Evolutionary conservation across 192 early-diverging fungal genomes (phyloP).

Genomic region (Podila epicladia): DNA sequence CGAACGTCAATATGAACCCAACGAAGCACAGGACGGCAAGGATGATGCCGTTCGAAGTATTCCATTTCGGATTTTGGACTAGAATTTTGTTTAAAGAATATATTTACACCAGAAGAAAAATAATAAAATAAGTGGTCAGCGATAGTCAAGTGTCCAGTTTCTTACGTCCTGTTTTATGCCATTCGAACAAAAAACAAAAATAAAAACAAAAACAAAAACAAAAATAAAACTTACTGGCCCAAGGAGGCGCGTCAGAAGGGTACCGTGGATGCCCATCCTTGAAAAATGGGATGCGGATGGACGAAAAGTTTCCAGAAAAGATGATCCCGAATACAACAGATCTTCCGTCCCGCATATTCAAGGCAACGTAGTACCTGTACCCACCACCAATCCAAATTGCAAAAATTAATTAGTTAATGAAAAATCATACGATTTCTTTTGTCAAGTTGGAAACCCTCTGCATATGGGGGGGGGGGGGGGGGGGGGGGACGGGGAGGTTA

Average conservation of each 20-base stretch:
- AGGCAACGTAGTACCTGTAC: constrained; percentile 2
- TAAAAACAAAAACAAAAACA: too few species aligned
- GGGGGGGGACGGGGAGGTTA: background rate
- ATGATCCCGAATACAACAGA: constrained; percentile 3
- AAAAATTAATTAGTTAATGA: too few species aligned
- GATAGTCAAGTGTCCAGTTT: background rate
- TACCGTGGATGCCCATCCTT: constrained; percentile 4
- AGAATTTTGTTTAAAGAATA: background rate
- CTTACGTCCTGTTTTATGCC: background rate
- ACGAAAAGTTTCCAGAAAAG: background rate
- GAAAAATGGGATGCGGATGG: constrained; percentile 2
- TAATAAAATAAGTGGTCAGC: background rate
- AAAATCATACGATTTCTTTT: too few species aligned
- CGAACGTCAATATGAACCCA: constrained; percentile 36
- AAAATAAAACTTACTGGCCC: constrained; percentile 7
- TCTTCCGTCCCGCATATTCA: constrained; percentile 8
- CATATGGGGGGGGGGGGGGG: too few species aligned
- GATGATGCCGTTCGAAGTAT: constrained; percentile 26
- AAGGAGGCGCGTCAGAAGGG: constrained; percentile 18
- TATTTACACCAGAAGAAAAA: background rate
- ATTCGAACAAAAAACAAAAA: too few species aligned
- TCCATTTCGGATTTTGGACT: constrained; percentile 34
- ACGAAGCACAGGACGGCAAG: constrained; percentile 32
- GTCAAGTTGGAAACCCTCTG: too few species aligned
- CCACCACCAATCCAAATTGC: background rate